These are phyloP conservation scores for Candida nonsorbophila DNA, from an alignment of 805 yeast species.

Conservation along the genomic window DNA sequence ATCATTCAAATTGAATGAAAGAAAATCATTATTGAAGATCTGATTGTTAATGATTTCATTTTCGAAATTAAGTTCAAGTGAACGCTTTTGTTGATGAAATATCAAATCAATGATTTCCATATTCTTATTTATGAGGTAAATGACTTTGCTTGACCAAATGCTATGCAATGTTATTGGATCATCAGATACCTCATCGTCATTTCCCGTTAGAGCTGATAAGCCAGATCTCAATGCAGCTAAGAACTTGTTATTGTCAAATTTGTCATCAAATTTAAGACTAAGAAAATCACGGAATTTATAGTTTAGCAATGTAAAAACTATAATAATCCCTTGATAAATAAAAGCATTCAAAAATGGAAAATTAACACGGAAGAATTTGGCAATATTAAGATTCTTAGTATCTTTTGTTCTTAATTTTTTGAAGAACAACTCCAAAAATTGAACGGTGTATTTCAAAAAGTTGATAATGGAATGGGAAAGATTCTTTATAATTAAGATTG, in stretches of 20 bases:
- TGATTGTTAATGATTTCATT: not conserved
- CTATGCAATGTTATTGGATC: conserved; percentile 12
- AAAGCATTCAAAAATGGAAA: conserved; percentile 45
- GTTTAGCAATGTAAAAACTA: conserved; percentile 44
- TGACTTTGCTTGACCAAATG: conserved; percentile 32
- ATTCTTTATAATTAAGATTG: conserved; percentile 25
- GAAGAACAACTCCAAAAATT: conserved; percentile 25
- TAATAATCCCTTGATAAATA: conserved; percentile 48
- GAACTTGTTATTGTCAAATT: conserved; percentile 11
- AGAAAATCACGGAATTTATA: conserved; percentile 24
- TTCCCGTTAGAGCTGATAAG: conserved; percentile 15
- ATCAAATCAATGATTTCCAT: conserved; percentile 22
- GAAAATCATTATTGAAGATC: conserved; percentile 31
- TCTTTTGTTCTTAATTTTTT: conserved; percentile 4
- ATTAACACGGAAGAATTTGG: conserved; percentile 29
- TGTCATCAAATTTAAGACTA: conserved; percentile 3
- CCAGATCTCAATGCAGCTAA: conserved; percentile 17
- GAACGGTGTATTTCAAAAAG: conserved; percentile 30
- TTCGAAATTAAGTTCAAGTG: conserved; percentile 2
- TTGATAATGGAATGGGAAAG: conserved; percentile 32
- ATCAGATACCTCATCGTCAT: conserved; percentile 18
- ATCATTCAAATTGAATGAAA: conserved; percentile 27
- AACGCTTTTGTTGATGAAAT: conserved; percentile 4
- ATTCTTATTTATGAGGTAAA: conserved; percentile 25
- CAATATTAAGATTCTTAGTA: conserved; percentile 13